A percentile compares a stretch with the other conserved stretches of the same genome.
Conservation (phyloP, 164 flowering plant genomes). For the Amborella trichopoda region DNA sequence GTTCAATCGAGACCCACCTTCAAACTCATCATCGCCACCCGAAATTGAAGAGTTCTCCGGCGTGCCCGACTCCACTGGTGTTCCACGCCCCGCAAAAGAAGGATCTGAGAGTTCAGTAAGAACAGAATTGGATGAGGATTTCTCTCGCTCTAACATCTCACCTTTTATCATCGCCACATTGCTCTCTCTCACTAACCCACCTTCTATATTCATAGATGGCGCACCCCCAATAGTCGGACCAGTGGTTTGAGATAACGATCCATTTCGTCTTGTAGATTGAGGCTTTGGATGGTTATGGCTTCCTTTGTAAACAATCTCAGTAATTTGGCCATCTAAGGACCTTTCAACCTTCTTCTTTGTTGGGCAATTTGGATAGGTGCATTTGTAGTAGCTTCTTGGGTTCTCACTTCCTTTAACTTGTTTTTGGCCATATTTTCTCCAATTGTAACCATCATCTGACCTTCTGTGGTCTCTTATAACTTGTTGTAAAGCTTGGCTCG, state of each 20-base stretch:
- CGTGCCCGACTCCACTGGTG: constrained; percentile 29
- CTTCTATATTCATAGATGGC: background rate
- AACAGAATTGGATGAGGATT: too few relatives aligned
- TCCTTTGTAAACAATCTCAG: constrained; percentile 72
- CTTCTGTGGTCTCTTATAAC: constrained; percentile 24
- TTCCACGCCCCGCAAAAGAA: constrained; percentile 2
- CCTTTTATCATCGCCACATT: too few relatives aligned
- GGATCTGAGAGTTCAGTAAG: background rate
- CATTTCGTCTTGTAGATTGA: constrained; percentile 37
- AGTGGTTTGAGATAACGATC: constrained; percentile 16
- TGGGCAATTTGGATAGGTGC: constrained; percentile 56
- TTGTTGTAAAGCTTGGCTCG: constrained; percentile 8
- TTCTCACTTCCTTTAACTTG: constrained; percentile 84
- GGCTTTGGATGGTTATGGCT: constrained; percentile 74
- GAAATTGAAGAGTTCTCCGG: constrained; percentile 70
- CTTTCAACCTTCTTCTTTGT: constrained; percentile 77
- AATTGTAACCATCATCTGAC: constrained; percentile 69
- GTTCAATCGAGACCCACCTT: constrained; percentile 36
- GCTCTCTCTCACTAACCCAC: background rate
- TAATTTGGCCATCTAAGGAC: constrained; percentile 60
- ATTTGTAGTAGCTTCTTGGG: constrained; percentile 72
- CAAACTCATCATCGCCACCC: constrained; percentile 57
- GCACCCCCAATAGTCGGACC: background rate
- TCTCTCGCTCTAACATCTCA: too few relatives aligned
- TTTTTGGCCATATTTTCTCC: constrained; percentile 84